Evolutionary conservation across 495 filamentous ascomycete species (phyloP).

Genomic region (Achaetomiella virescens): DNA sequence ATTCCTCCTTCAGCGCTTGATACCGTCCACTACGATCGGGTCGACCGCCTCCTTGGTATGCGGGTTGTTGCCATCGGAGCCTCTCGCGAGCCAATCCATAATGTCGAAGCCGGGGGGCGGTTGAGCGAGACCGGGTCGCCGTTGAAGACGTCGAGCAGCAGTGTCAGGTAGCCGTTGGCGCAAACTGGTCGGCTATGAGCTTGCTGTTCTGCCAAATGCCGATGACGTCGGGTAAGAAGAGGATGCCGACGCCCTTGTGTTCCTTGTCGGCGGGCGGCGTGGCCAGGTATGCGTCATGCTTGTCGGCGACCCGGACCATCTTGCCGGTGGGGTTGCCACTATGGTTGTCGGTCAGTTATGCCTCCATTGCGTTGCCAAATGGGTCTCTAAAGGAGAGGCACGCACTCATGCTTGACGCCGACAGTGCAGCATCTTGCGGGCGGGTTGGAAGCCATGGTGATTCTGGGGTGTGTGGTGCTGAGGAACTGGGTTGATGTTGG

Average conservation of each 20-base stretch:
- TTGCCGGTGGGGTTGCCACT: slow-evolving; percentile 38
- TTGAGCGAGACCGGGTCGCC: slow-evolving; percentile 60
- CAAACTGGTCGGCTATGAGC: slow-evolving; percentile 77
- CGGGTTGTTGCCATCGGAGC: slow-evolving; percentile 44
- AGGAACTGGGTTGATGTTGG: too few relatives aligned
- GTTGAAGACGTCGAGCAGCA: slow-evolving; percentile 73
- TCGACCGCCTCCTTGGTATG: slow-evolving; percentile 55
- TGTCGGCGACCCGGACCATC: slow-evolving; percentile 36
- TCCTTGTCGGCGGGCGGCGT: slow-evolving; percentile 36
- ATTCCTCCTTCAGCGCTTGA: slow-evolving; percentile 44
- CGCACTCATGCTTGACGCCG: slow-evolving; percentile 31
- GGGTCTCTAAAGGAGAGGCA: neutral
- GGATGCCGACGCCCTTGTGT: slow-evolving; percentile 47
- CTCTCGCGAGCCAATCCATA: slow-evolving; percentile 51
- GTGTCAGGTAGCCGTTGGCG: slow-evolving; percentile 73
- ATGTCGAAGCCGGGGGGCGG: slow-evolving; percentile 54
- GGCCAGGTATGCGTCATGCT: slow-evolving; percentile 46
- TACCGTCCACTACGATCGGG: slow-evolving; percentile 41
- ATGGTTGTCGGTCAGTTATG: neutral
- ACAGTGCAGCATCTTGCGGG: slow-evolving; percentile 31
- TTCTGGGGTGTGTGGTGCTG: neutral
- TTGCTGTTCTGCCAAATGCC: slow-evolving; percentile 71
- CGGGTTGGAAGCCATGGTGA: slow-evolving; percentile 32
- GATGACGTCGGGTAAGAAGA: slow-evolving; percentile 60
- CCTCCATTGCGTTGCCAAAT: neutral